Evolutionary conservation across 345 rosid genomes (phyloP).

Genomic region (Brassica cretica): DNA sequence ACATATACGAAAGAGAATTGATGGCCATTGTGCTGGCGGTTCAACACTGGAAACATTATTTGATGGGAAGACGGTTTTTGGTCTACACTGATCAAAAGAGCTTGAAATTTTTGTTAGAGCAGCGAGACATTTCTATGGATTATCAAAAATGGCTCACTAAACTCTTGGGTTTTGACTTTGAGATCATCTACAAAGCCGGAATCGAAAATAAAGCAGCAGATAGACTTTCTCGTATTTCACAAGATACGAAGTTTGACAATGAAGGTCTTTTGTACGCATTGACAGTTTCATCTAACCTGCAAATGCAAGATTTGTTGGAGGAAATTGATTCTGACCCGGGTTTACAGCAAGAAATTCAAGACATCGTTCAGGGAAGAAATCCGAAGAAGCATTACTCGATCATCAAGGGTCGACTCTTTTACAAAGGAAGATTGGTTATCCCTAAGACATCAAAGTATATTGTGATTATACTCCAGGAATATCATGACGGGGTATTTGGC

Average conservation of each 20-base stretch:
- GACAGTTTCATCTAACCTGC: background rate
- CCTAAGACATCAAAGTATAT: background rate
- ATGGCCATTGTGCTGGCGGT: too few relatives aligned
- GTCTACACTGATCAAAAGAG: too few relatives aligned
- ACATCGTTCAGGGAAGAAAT: background rate
- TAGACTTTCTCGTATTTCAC: too few relatives aligned
- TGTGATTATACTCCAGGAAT: background rate
- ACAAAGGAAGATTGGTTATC: background rate
- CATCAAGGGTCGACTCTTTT: background rate
- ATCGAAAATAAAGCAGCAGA: too few relatives aligned
- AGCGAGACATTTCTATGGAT: too few relatives aligned
- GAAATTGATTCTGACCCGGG: background rate
- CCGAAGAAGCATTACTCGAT: background rate
- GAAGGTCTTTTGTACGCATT: background rate
- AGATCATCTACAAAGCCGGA: too few relatives aligned
- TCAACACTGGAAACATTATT: too few relatives aligned
- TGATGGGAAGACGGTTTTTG: too few relatives aligned
- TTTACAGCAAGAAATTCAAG: background rate
- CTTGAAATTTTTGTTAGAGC: background rate
- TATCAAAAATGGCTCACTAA: too few relatives aligned
- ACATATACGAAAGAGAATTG: too few relatives aligned
- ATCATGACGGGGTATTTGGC: background rate
- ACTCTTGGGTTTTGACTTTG: too few relatives aligned
- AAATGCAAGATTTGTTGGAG: background rate
- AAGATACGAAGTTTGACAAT: too few relatives aligned